These are phyloP conservation scores for Pythium sukuiense DNA, from an alignment of 352 stramenopile genomes.

Conservation along the genomic window DNA sequence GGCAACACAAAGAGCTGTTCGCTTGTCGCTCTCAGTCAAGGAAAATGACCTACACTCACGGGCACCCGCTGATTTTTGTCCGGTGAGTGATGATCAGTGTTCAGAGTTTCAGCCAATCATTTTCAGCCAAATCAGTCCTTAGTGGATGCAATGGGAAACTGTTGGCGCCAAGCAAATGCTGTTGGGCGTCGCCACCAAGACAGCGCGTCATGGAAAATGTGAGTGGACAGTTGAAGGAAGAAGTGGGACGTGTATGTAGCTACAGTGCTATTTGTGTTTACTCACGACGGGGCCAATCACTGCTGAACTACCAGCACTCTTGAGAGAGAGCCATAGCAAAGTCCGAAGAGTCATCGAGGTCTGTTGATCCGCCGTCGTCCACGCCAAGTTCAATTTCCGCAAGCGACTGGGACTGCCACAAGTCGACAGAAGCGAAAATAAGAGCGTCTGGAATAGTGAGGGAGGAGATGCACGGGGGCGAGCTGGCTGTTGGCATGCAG, in stretches of 20 bases:
- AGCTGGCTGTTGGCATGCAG: neutral
- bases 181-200: neutral
- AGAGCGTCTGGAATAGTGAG: slow-evolving; percentile 13
- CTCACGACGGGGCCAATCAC: neutral
- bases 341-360: slow-evolving; percentile 19
- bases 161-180: slow-evolving; percentile 1
- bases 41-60: slow-evolving; percentile 24
- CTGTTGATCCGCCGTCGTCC: slow-evolving; percentile 10
- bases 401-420: slow-evolving; percentile 21
- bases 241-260: neutral
- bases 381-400: slow-evolving; percentile 14
- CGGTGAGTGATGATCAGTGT: slow-evolving; percentile 23
- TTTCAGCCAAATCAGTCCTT: slow-evolving; percentile 7
- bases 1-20: neutral
- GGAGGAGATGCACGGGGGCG: slow-evolving; percentile 13
- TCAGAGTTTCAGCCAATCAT: slow-evolving; percentile 24
- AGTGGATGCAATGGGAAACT: slow-evolving; percentile 17
- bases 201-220: neutral
- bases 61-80: slow-evolving; percentile 10
- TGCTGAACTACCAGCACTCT: slow-evolving; percentile 19
- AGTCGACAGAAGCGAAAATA: slow-evolving; percentile 14
- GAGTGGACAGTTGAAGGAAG: neutral
- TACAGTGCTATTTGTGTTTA: neutral
- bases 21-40: neutral
- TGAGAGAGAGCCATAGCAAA: slow-evolving; percentile 16